A percentile compares a stretch with the other conserved stretches of the same genome.
Conservation (phyloP, 805 yeast genomes). For the Myxozyma vanderwaltii region DNA sequence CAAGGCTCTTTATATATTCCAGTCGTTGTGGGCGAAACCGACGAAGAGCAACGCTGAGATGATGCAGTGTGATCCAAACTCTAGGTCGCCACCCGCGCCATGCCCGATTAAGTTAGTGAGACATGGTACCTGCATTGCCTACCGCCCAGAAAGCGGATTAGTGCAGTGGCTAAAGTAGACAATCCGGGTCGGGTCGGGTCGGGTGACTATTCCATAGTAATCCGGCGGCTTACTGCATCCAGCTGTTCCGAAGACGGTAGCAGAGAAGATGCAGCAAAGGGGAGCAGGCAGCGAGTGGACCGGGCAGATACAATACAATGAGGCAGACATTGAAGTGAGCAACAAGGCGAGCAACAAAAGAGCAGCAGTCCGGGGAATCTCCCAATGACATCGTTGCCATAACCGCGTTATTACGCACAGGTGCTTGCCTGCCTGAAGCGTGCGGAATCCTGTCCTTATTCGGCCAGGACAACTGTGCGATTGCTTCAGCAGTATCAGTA, state of each 20-base stretch:
- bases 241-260: too few species aligned
- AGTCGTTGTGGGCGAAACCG: neutral
- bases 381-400: neutral
- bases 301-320: too few species aligned
- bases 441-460: too few species aligned
- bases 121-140: slow-evolving; percentile 4
- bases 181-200: neutral
- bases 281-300: too few species aligned
- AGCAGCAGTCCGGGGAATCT: neutral
- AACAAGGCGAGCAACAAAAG: neutral
- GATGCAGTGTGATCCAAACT: slow-evolving; percentile 11
- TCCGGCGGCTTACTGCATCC: too few species aligned
- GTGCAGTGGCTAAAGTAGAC: slow-evolving; percentile 2
- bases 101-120: neutral
- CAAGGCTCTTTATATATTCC: neutral
- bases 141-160: neutral
- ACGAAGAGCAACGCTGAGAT: neutral
- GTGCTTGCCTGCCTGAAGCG: too few species aligned
- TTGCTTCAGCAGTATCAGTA: too few species aligned
- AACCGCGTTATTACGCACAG: too few species aligned
- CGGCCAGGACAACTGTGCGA: too few species aligned
- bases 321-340: too few species aligned
- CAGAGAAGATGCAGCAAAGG: too few species aligned
- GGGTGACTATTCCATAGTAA: too few species aligned
- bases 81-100: slow-evolving; percentile 1